Evolutionary conservation across 805 yeast species (phyloP), one percentile per base, ranked within the genome.

Genomic region (Saturnispora zaruensis): DNA sequence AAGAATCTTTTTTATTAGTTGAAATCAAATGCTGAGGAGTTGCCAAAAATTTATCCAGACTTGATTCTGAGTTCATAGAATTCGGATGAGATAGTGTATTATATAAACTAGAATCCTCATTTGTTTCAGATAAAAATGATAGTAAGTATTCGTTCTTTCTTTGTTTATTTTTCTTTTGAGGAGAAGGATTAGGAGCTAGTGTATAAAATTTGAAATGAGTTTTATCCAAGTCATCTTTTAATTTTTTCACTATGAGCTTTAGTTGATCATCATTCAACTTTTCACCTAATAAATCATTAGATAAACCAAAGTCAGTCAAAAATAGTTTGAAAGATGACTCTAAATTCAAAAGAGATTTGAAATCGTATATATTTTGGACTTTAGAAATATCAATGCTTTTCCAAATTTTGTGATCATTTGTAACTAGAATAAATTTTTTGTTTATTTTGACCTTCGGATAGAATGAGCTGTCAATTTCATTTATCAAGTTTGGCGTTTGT

Each of bases 11-110:
- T n/a, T 57, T 59, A 11, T 44, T 46, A 3, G 45, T 38, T 25
- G 76, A 79, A 30, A 82, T 68, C 49, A 82, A 64, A 57, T 84
- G 78, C 54, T 82, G 82, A 1, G 93, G 93, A 0, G 91, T 84
- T 13, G 78, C 75, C 8, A 51, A 20, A 82, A 87, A 57, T 78
- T 51, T 50, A 34, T 63, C 66, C 20, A 48, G 45, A 9, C 65
- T 61, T 41, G 72, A 74, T 37, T 52, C 70, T 24, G 76, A 66
- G 46, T 73, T 79, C 44, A 78, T 69, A 1, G 85, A 79, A 47
- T 75, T 75, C 0, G 81, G 66, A 50, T 76, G 81, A 0, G 84
- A 75, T n/a, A 71, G 71, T 20, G 79, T 74, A 7, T 78, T 73
- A 21, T 66, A 60, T 0, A 77, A 67, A 4, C 59, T 53, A 14